Conservation (phyloP, 2,329 filamentous ascomycete genomes). For the Aspergillus terreus region DNA sequence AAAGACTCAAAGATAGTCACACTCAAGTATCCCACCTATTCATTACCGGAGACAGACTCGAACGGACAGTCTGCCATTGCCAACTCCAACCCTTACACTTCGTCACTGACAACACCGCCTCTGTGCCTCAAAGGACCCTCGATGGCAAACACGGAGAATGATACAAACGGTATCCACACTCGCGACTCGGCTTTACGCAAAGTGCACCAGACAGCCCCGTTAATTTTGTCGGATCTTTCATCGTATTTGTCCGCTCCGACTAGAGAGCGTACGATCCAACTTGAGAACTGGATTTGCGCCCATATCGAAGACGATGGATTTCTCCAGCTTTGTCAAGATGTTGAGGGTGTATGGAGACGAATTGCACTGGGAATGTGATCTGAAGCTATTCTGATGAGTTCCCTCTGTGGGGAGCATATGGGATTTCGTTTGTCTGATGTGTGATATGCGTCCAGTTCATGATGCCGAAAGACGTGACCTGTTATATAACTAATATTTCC, state of each 20-base stretch:
- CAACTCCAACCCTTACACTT: no score
- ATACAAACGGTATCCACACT: neutral
- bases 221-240: conserved; percentile 24
- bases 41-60: no score
- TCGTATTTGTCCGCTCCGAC: conserved; percentile 28
- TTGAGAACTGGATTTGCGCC: conserved; percentile 41
- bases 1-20: no score
- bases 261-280: conserved; percentile 27
- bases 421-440: neutral
- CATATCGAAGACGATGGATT: conserved; percentile 41
- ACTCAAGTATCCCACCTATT: no score
- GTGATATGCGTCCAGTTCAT: neutral
- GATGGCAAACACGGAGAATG: neutral
- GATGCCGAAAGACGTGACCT: neutral
- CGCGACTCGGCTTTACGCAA: neutral
- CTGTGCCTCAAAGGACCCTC: neutral
- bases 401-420: neutral
- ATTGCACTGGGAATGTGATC: conserved; percentile 35
- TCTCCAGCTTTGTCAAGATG: conserved; percentile 35
- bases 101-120: neutral
- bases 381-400: neutral
- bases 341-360: conserved; percentile 39
- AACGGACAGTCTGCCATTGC: no score
- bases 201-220: neutral
- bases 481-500: no score